Evolutionary conservation across 441 rosid species (phyloP).

Genomic region (Croton setiger): DNA sequence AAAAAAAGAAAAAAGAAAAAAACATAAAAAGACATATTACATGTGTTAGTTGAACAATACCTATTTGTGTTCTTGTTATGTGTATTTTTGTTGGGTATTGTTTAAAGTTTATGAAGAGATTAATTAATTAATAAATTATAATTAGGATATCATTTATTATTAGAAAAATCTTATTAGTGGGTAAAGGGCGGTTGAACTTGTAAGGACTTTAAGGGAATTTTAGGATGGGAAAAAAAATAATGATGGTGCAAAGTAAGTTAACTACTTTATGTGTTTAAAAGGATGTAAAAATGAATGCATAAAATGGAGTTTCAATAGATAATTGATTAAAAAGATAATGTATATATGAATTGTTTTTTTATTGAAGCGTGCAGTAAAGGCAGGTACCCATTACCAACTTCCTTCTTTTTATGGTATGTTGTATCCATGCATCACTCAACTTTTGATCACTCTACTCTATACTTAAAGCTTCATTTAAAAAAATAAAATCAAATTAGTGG

Average conservation of each 20-base stretch:
- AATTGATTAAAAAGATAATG: neutral
- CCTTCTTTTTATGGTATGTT: no score
- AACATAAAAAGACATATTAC: conserved; percentile 10
- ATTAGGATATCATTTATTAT: neutral
- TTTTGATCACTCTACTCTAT: no score
- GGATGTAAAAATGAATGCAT: neutral
- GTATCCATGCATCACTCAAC: no score
- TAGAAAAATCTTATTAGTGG: neutral
- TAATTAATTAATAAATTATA: no score
- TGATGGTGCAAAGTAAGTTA: neutral
- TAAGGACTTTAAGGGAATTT: neutral
- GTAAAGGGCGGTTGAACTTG: neutral
- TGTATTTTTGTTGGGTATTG: neutral
- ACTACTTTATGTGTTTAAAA: no score
- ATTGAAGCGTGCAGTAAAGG: neutral
- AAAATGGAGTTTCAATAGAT: neutral
- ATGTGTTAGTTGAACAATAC: conserved; percentile 8
- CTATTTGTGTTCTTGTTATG: neutral
- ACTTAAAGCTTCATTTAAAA: no score
- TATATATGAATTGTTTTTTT: neutral
- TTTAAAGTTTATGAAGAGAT: neutral
- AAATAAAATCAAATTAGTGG: no score
- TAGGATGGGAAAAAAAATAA: neutral
- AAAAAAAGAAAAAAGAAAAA: no score
- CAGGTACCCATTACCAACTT: neutral